Evolutionary conservation across 1,284 basidiomycete species (phyloP).

Genomic region (Baeospora myosura): DNA sequence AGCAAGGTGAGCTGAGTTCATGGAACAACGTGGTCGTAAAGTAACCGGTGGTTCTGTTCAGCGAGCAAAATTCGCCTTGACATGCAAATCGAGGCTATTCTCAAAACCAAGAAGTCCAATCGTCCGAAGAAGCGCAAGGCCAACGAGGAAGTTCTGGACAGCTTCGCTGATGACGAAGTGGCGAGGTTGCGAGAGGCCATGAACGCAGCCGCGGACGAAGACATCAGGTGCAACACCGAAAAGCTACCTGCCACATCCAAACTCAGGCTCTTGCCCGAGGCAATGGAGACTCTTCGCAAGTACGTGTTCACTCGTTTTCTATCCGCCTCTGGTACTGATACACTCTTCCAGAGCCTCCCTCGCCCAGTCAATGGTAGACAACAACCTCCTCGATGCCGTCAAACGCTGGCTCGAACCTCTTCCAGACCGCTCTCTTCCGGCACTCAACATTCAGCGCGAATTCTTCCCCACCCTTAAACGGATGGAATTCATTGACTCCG

Average conservation of each 20-base stretch:
- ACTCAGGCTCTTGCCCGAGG: conserved; percentile 78
- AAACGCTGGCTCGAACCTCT: conserved; percentile 92
- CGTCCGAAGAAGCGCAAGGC: conserved; percentile 69
- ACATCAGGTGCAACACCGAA: conserved; percentile 74
- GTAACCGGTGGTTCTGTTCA: conserved; percentile 19
- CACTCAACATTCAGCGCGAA: conserved; percentile 91
- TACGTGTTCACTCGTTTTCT: conserved; percentile 32
- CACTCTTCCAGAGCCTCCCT: conserved; percentile 58
- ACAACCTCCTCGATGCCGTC: conserved; percentile 89
- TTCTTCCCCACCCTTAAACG: conserved; percentile 81
- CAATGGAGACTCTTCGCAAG: conserved; percentile 94
- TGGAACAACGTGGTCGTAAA: conserved; percentile 1
- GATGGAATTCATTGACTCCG: conserved; percentile 89
- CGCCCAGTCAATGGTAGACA: conserved; percentile 91
- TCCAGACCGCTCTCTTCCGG: conserved; percentile 86
- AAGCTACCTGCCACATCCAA: conserved; percentile 86
- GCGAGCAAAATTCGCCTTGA: conserved; percentile 60
- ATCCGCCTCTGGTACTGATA: conserved; percentile 6
- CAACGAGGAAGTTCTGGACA: conserved; percentile 75
- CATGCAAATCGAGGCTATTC: conserved; percentile 75
- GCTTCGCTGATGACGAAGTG: conserved; percentile 89
- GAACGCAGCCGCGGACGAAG: conserved; percentile 82
- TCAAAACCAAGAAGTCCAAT: conserved; percentile 69
- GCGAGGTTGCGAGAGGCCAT: conserved; percentile 79
- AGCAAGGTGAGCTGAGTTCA: conserved; percentile 48